Evolutionary conservation across 2,329 filamentous ascomycete genomes (phyloP).

Genomic region (Curvularia spicifera): DNA sequence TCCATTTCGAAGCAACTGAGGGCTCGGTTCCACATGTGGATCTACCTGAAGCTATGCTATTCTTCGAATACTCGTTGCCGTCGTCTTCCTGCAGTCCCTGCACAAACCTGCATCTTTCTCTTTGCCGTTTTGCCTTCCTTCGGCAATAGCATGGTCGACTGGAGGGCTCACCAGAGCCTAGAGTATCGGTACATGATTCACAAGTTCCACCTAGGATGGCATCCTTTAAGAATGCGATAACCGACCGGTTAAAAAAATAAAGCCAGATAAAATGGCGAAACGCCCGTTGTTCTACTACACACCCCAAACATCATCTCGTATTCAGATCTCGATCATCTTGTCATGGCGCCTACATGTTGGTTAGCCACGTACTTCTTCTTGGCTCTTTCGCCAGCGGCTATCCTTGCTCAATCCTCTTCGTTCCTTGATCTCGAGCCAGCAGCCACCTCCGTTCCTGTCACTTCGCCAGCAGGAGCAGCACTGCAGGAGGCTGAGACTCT

Average conservation of each 20-base stretch:
- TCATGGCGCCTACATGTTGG: slow-evolving; percentile 4
- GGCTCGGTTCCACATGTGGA: background rate
- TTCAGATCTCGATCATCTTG: background rate
- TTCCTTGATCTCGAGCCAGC: slow-evolving; percentile 7
- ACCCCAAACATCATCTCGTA: background rate
- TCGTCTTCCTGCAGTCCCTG: slow-evolving; percentile 1
- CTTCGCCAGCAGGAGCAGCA: slow-evolving; percentile 4
- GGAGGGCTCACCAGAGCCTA: background rate
- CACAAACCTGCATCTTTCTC: background rate
- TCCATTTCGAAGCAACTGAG: background rate
- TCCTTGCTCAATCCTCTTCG: slow-evolving; percentile 1
- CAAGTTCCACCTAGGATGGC: background rate
- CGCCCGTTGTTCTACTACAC: background rate
- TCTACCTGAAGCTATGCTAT: background rate
- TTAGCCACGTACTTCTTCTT: slow-evolving; percentile 3
- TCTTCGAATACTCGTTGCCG: background rate
- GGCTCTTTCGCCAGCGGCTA: background rate
- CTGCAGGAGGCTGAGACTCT: slow-evolving; percentile 11
- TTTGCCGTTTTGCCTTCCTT: slow-evolving; percentile 1
- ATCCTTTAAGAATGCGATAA: background rate
- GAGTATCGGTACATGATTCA: background rate
- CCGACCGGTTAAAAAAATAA: slow-evolving; percentile 2
- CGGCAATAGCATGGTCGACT: background rate
- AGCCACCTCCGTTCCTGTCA: slow-evolving; percentile 3
- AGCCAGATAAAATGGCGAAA: background rate